Evolutionary conservation across 2,329 filamentous ascomycete genomes (phyloP), one percentile per base, ranked within the genome.

Genomic region (Madurella mycetomatis): DNA sequence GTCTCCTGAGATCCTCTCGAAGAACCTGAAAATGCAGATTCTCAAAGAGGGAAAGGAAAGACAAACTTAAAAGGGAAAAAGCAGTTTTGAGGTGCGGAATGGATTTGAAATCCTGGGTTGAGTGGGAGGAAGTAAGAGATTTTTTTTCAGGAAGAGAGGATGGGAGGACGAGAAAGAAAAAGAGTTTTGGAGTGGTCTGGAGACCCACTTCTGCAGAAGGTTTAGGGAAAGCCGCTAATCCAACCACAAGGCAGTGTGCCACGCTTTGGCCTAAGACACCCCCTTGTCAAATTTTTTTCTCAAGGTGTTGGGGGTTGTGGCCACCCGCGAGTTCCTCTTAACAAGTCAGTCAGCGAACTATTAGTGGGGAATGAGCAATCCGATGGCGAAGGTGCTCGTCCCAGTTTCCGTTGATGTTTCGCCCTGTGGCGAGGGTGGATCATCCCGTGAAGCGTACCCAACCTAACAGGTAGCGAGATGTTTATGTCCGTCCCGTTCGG

Each of bases 21-120:
- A 73, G 66, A 70, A 68, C 67, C 60, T 51, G 40, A 67, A 25
- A 67, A 63, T 46, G 62, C 62, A 67, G 63, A 65, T 71, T 73
- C 76, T 76, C 70, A 67, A 71, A 74, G 76, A 71, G 67, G 69
- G 72, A 65, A 72, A 69, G 62, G 67, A 67, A 71, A 70, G 70
- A 72, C 67, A 64, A 66, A 60, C 62, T 62, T 37, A 11, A 34
- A 70, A 64, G 58, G 55, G 58, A 60, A 63, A 65, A 64, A 62
- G 59, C 58, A 53, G 53, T 49, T 61, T 58, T 61, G 41, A 47
- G 43, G 55, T 56, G 43, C 39, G 58, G 61, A 58, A 60, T 69
- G 64, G 65, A 67, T 67, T 65, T 57, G 61, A 60, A 66, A 70
- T 68, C 66, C 67, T 58, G 60, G 57, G 56, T 50, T 58, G 60